A percentile compares a stretch with the other conserved stretches of the same genome.
Conservation (phyloP, 352 stramenopile genomes). For the Nothophytophthora sp. region DNA sequence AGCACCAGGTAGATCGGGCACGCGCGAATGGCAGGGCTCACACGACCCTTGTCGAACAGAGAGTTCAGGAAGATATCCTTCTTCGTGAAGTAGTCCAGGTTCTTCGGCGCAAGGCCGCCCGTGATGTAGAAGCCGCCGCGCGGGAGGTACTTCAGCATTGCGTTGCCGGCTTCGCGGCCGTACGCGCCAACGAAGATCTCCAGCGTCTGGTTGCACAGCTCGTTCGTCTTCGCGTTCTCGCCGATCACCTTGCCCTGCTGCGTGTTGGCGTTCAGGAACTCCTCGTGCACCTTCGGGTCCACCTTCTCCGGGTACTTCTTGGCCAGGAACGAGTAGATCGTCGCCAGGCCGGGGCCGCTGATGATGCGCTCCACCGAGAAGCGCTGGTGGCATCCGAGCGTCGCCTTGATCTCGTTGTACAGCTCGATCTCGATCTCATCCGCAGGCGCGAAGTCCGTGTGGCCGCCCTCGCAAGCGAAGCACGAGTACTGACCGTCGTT, state of each 20-base stretch:
- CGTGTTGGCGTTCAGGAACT: conserved; percentile 48
- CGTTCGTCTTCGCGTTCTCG: conserved; percentile 74
- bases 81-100: conserved; percentile 91
- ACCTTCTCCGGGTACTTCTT: conserved; percentile 86
- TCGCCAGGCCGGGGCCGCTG: conserved; percentile 93
- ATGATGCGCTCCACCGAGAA: conserved; percentile 95
- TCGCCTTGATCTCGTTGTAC: conserved; percentile 55
- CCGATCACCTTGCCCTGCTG: conserved; percentile 76
- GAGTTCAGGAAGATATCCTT: conserved; percentile 66
- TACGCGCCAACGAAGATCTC: conserved; percentile 90
- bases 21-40: conserved; percentile 61
- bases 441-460: conserved; percentile 92
- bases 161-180: conserved; percentile 74
- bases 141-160: conserved; percentile 93
- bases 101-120: conserved; percentile 95
- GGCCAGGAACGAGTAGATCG: conserved; percentile 95
- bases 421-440: conserved; percentile 82
- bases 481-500: conserved; percentile 83
- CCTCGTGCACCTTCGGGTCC: conserved; percentile 67
- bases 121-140: conserved; percentile 96
- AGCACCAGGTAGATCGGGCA: conserved; percentile 85
- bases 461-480: conserved; percentile 91
- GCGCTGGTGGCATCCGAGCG: conserved; percentile 69
- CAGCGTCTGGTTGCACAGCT: conserved; percentile 83
- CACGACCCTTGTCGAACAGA: conserved; percentile 85